Base-by-base conservation (phyloP, 208 protist species). In the Phytomonas serpens region DNA sequence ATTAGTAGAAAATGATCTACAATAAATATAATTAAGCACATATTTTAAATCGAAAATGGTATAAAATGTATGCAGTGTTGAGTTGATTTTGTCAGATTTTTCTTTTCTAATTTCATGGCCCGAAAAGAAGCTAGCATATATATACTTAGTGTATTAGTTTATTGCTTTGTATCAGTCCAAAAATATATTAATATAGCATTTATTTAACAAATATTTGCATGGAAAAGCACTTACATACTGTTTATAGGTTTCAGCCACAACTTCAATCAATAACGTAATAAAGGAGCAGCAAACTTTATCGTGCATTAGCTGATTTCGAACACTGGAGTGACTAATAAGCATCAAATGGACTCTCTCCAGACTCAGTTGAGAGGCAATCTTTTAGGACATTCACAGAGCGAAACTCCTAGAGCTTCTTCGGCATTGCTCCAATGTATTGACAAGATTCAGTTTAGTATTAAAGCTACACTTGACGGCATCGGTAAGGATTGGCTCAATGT, bases 401-500 rank as follows among this genome's bases (percentile, higher is more conserved):
- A 47, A 2, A 19, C 40, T 23, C 40, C 40, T 10, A 47, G 40
- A 47, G 40, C 40, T 47, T 23, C 40, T 11, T 47, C 40, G 40
- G 6, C 40, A 19, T 19, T 47, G 40, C 40, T 47, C 40, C 40
- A 47, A 47, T 11, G 40, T 4, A 70, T 80, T 16, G 61, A 36
- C 4, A 76, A 77, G 11, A 73, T 81, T 37, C 64, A 89, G 37
- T 66, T 32, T 0, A 81, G 80, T 36, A 86, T 93, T 34, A 47
- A 29, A 0, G 75, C 73, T 0, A 93, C 88, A 19, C 80, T 84
- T 40, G 71, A 75, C 6, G 79, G 84, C 0, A 47, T 76, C 29
- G 77, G 74, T 30, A 85, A 77, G 77, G 70, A 67, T 30, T 93
- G 88, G 88, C 74, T 84, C 30, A 93, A 93, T 68, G 88, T 93